Base-by-base conservation (phyloP, 371 early-diverging fungal genomes). In the Chytridium lagenaria region DNA sequence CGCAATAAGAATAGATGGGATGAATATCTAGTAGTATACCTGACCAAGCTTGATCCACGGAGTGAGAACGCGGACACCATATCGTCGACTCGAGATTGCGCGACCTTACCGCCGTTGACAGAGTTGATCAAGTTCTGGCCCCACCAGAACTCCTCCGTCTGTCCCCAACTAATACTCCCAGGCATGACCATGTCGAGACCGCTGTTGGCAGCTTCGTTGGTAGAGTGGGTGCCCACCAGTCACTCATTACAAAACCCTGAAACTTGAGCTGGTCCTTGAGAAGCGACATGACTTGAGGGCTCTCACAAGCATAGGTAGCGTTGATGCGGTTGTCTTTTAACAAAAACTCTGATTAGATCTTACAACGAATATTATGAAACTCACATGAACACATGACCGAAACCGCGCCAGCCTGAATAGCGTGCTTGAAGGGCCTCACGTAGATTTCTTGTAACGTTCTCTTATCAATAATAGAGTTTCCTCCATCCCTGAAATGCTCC, bases 181-280 rank as follows among this genome's bases (percentile, higher is more conserved):
- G 88, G 86, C 89, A 89, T 88, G 22, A 78, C 83, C 84, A 88
- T 81, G 74, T 89, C 89, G 34, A 85, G 70, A n/a, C 89, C 90
- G 51, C 63, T 73, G 49, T 81, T 79, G 0, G 77, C 85, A 38
- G 83, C 59, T 10, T 64, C 49, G 0, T 39, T 68, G 31, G 81
- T 83, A 23, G 59, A 51, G 23, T 64, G 39, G 31, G 76, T 64
- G 80, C 79, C 80, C 81, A 80, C 80, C 80, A 81, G 67, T 81
- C 81, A 49, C 73, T 64, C 75, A 78, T 81, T 38, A 81, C 80
- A 39, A 81, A 81, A 31, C 81, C 81, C 28, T 82, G 72, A 78
- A 89, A 90, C 0, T 81, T 83, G 34, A 90, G 77, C 50, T 86
- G 81, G 0, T 70, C 78, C 59, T 86, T 88, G 19, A 89, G 69